Evolutionary conservation across 2,329 filamentous ascomycete species (phyloP), one percentile per base, ranked within the genome.

Genomic region (Neoascochyta sp.): DNA sequence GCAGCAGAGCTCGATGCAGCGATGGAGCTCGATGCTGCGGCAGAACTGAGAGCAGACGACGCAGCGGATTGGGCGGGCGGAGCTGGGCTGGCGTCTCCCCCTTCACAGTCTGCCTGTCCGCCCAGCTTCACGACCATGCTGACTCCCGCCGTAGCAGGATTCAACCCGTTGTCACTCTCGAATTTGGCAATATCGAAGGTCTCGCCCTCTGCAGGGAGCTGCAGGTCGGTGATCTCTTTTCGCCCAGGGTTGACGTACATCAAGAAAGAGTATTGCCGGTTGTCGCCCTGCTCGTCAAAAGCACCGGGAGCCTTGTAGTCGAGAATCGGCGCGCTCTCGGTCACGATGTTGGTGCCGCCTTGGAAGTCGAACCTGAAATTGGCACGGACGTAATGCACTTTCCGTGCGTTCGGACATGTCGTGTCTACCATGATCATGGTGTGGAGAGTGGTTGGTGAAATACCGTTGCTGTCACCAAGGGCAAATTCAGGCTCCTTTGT

Each of bases 111-210:
- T 4, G 41, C 47, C n/a, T 27, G 23, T 14, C 55, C 54, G 10
- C 54, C 53, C 16, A 62, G 26, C 34, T 54, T 47, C n/a, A 61
- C 56, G 3, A 54, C 48, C 56, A 62, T 60, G 2, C 46, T 52
- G 2, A 60, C 34, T 4, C 58, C 58, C 3, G 52, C 58, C n/a
- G 29, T 26, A 7, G 58, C 29, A 31, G 58, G 51, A 0, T 27
- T 16, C 5, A 60, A 34, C 1, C 48, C 56, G 29, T 62, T 60
- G 5, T 57, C 49, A 10, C 34, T 32, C 32, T 57, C 45, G 25
- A 61, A 62, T 24, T 48, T 31, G 28, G 47, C 38, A 1, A 51
- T 43, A 33, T 58, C 48, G 19, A 62, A 58, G 7, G 32, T 24
- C 18, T 49, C 47, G 2, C 49, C 49, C 13, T 56, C 41, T 2